Evolutionary conservation across 345 rosid genomes (phyloP), one percentile per base, ranked within the genome.

Genomic region (Microthlaspi erraticum): DNA sequence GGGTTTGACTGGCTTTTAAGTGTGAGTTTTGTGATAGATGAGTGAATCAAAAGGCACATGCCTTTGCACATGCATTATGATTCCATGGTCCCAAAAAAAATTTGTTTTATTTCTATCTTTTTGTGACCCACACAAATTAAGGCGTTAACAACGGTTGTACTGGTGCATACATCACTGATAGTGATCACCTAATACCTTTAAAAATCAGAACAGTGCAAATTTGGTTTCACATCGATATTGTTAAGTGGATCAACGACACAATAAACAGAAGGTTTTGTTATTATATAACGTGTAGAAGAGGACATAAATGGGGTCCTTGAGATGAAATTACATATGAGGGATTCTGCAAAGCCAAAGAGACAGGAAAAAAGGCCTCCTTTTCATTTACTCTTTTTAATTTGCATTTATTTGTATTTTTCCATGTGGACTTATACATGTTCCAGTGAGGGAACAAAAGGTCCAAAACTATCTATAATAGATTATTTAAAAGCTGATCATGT

Each of bases 61-160:
- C 63, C 78, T 74, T 74, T 74, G 78, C 73, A 74, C 78, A 74
- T 74, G 78, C 73, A 66, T 50, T 74, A 74, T 74, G 78, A 74
- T 74, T 67, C 78, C 51, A 68, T 74, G 78, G 72, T 74, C 78
- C 78, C 72, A 50, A 33, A 44, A 14, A 66, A 29, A 57, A 17
- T 34, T 16, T 14, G 12, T 55, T 54, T 72, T 46, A 13, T 18
- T 43, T 33, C 23, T 54, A 16, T 64, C 6, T 17, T 23, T 23
- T 18, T 31, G 36, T 18, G 19, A 50, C 72, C 61, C 72, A 73
- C 66, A 57, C 0, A 20, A 49, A 65, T 57, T 65, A 32, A 57
- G 52, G 55, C 77, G 46, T 72, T 62, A 55, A 56, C 34, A 64
- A 46, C 58, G 18, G 54, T 46, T 72, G 77, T 52, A 45, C 71